These are phyloP conservation scores for Anisodus acutangulus DNA, from an alignment of 257 asterid genomes.

Conservation along the genomic window DNA sequence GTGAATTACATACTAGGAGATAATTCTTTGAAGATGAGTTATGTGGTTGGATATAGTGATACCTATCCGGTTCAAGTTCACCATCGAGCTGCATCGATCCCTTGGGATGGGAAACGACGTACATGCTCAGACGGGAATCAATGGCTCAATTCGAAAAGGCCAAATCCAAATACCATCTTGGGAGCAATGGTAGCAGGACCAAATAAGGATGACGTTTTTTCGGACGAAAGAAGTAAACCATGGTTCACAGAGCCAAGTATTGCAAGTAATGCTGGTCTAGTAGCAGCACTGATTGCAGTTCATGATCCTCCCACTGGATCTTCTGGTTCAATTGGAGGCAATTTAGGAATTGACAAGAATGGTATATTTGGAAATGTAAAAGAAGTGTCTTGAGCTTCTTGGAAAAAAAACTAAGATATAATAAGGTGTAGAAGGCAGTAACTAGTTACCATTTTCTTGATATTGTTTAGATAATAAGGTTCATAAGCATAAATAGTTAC, in stretches of 20 bases:
- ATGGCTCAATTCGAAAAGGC: slow-evolving; percentile 38
- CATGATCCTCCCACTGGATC: slow-evolving; percentile 41
- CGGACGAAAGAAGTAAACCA: slow-evolving; percentile 47
- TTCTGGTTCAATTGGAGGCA: slow-evolving; percentile 33
- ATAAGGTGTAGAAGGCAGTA: background rate
- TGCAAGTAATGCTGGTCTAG: slow-evolving; percentile 59
- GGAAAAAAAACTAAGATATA: background rate
- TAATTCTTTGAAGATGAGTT: slow-evolving; percentile 64
- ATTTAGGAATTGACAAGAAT: slow-evolving; percentile 53
- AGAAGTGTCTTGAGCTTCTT: background rate
- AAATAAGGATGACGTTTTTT: slow-evolving; percentile 44
- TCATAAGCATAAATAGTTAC: background rate
- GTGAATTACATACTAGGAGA: slow-evolving; percentile 63
- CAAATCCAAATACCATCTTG: slow-evolving; percentile 49
- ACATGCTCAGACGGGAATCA: slow-evolving; percentile 49
- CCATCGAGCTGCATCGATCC: slow-evolving; percentile 70
- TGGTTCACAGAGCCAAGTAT: slow-evolving; percentile 59
- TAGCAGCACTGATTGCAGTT: slow-evolving; percentile 61
- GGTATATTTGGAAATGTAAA: slow-evolving; percentile 52
- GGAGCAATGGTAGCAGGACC: slow-evolving; percentile 76
- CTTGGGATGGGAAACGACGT: slow-evolving; percentile 43
- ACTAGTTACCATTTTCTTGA: background rate
- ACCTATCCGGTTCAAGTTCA: slow-evolving; percentile 52
- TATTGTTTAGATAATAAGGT: background rate
- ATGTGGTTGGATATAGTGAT: slow-evolving; percentile 58